A percentile compares a stretch with the other conserved stretches of the same genome.
phyloP scores from a whole-genome alignment of 768 basidiomycete genomes.

The Kwoniella sp. region DNA sequence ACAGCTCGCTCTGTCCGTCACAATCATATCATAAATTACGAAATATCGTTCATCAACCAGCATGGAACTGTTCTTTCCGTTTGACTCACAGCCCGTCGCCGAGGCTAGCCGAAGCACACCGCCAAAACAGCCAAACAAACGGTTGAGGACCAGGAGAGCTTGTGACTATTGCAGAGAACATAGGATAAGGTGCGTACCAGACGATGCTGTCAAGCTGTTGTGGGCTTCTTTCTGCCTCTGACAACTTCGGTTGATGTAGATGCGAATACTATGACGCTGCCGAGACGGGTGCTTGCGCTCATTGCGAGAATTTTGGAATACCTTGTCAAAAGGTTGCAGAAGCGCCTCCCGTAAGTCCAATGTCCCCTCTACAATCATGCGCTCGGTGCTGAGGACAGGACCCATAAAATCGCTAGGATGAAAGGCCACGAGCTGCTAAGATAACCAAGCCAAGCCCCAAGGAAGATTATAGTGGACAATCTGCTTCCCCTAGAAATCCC shows the following conservation, averaged over 20 bases:
- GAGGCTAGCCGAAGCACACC: too few relatives aligned
- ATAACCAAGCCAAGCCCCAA: neutral
- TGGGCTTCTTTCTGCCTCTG: too few relatives aligned
- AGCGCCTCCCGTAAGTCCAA: slow-evolving; percentile 4
- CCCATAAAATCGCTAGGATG: too few relatives aligned
- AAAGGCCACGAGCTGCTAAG: too few relatives aligned
- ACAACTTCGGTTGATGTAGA: neutral
- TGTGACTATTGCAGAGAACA: slow-evolving; percentile 20
- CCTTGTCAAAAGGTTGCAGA: slow-evolving; percentile 6
- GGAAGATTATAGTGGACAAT: too few relatives aligned
- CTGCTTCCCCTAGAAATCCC: neutral
- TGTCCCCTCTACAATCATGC: too few relatives aligned
- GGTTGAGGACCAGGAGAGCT: slow-evolving; percentile 11
- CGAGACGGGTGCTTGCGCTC: slow-evolving; percentile 2
- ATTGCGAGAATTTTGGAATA: slow-evolving; percentile 9
- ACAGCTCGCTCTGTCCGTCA: too few relatives aligned
- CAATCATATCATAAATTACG: too few relatives aligned
- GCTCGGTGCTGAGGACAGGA: too few relatives aligned
- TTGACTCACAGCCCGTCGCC: too few relatives aligned
- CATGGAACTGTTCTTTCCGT: too few relatives aligned
- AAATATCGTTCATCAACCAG: too few relatives aligned
- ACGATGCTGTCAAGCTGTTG: neutral
- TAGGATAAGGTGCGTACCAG: slow-evolving; percentile 6
- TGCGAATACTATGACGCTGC: neutral
- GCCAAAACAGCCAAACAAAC: slow-evolving; percentile 4